Base-by-base conservation (phyloP, 1,139 yeast species). In the Saccharomyces hybrid region DNA sequence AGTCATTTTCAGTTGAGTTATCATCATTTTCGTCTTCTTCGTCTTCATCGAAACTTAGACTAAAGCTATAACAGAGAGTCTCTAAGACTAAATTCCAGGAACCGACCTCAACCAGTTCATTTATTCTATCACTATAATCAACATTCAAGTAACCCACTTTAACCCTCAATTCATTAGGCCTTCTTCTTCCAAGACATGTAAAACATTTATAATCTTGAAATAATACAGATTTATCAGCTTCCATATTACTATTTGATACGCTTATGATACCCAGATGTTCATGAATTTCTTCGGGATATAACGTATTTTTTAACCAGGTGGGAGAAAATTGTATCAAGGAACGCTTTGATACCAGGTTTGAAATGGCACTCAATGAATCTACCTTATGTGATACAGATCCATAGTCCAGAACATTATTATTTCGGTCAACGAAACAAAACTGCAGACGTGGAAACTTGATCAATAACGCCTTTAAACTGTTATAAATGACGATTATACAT, bases 131-230 rank as follows among this genome's bases (percentile, higher is more conserved):
- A 49, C 64, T 61, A 47, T 68, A 67, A 52, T 66, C 72, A 9
- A 58, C 58, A 53, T 70, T 67, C 32, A 66, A 56, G 49, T 62
- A 70, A 0, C 73, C 73, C 1, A 70, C 62, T 53, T 66, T 68
- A 7, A 69, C 54, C 49, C 68, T 69, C 3, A 68, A 42, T 42
- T 66, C 69, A 48, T 66, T 60, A 5, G 65, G 62, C 32, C 60
- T 60, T 34, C 58, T 57, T 51, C 63, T 60, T 5, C 62, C 63
- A 0, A n/a, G 13, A 42, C 58, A 52, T 11, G 57, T 57, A 38
- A 67, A 64, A 2, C 54, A 46, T 3, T 51, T 49, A 48, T 56
- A 67, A 49, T 67, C 58, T 58, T 53, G 55, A 14, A 67, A 55
- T 27, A 68, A 54, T 42, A 63, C 55, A 1, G 69, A 64, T 49